These are phyloP conservation scores for Albugo candida DNA, from an alignment of 352 stramenopile species.

Conservation along the genomic window DNA sequence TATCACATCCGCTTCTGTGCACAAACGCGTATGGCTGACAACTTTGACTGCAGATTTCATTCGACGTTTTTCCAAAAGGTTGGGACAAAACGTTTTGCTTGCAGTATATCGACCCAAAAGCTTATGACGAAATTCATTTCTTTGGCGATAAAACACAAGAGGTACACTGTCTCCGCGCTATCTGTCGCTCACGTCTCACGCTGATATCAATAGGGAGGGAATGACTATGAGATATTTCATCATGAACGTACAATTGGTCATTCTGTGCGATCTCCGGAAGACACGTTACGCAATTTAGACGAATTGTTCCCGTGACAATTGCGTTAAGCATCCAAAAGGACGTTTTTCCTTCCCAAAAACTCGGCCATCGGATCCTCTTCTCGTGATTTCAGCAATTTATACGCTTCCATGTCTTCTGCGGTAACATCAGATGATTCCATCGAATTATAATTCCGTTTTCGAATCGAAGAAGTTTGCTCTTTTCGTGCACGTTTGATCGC, in stretches of 20 bases:
- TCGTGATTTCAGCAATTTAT: slow-evolving; percentile 78
- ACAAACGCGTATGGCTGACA: not conserved
- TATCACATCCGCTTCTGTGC: slow-evolving; percentile 2
- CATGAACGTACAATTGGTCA: slow-evolving; percentile 93
- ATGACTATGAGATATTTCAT: slow-evolving; percentile 98
- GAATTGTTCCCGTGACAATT: slow-evolving; percentile 84
- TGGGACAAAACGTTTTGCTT: slow-evolving; percentile 99
- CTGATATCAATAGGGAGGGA: slow-evolving; percentile 66
- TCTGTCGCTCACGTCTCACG: slow-evolving; percentile 1
- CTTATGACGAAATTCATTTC: slow-evolving; percentile 99
- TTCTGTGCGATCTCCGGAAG: slow-evolving; percentile 88
- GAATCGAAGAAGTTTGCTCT: slow-evolving; percentile 36
- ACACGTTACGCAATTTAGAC: slow-evolving; percentile 93
- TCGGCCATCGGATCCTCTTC: slow-evolving; percentile 90
- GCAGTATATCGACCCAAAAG: slow-evolving; percentile 77
- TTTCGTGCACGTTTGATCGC: slow-evolving; percentile 59
- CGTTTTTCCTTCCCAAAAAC: slow-evolving; percentile 23
- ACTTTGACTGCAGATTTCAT: slow-evolving; percentile 81
- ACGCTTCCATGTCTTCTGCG: slow-evolving; percentile 93
- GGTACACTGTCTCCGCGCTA: slow-evolving; percentile 12
- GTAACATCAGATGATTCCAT: slow-evolving; percentile 80
- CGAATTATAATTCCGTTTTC: slow-evolving; percentile 92
- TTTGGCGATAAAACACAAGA: slow-evolving; percentile 99
- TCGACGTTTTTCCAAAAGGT: slow-evolving; percentile 95
- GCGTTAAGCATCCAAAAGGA: not conserved